Evolutionary conservation across 495 filamentous ascomycete species (phyloP).

Genomic region (Opeltia flavorubescens): DNA sequence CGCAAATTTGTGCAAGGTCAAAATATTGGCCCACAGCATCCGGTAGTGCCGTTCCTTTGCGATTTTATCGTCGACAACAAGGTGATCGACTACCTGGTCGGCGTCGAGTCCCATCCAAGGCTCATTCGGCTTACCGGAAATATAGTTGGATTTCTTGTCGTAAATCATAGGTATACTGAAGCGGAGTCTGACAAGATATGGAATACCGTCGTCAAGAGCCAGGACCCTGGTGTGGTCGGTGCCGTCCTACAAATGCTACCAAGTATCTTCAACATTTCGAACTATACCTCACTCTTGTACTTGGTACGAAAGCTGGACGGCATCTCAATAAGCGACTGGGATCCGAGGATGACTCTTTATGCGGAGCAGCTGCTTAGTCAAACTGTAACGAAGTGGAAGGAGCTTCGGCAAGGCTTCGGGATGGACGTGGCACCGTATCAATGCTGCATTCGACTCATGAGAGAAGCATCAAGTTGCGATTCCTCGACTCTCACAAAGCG

Average conservation of each 20-base stretch:
- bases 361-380: slow-evolving; percentile 26
- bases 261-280: slow-evolving; percentile 41
- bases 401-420: background rate
- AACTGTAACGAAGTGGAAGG: slow-evolving; percentile 21
- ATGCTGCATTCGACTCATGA: slow-evolving; percentile 51
- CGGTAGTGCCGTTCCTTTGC: slow-evolving; percentile 49
- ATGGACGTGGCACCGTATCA: slow-evolving; percentile 33
- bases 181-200: slow-evolving; percentile 69
- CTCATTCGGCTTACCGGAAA: slow-evolving; percentile 70
- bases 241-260: slow-evolving; percentile 66
- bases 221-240: slow-evolving; percentile 69
- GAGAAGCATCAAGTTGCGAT: slow-evolving; percentile 33
- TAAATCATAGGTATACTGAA: slow-evolving; percentile 59
- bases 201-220: slow-evolving; percentile 68
- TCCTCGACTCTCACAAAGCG: slow-evolving; percentile 11
- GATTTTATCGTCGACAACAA: slow-evolving; percentile 48
- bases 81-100: slow-evolving; percentile 74
- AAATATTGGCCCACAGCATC: slow-evolving; percentile 25
- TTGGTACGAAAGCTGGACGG: slow-evolving; percentile 60
- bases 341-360: slow-evolving; percentile 39
- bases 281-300: slow-evolving; percentile 43
- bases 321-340: slow-evolving; percentile 47
- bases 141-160: slow-evolving; percentile 77
- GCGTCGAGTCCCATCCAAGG: slow-evolving; percentile 82
- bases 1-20: slow-evolving; percentile 32